Conservation (phyloP, 306 rosid species). For the Heteromeles arbutifolia region DNA sequence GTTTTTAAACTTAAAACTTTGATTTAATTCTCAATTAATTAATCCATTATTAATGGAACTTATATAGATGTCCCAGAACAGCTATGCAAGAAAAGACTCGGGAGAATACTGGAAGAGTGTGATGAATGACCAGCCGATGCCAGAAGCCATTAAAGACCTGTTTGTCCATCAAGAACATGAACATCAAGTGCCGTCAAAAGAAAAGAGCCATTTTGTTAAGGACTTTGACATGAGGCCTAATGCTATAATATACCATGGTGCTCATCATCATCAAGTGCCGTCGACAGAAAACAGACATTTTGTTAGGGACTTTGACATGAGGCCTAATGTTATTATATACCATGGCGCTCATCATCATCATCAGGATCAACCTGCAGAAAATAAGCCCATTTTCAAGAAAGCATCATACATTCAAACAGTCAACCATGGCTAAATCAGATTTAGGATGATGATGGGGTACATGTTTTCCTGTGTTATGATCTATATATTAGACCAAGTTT, state of each 20-base stretch:
- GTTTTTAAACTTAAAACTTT: not conserved
- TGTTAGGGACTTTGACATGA: not conserved
- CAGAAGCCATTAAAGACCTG: conserved; percentile 49
- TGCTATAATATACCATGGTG: not conserved
- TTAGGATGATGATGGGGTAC: not conserved
- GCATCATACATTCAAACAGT: not conserved
- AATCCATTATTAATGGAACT: not conserved
- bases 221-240: not conserved
- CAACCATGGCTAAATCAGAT: conserved; percentile 4
- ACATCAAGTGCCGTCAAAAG: conserved; percentile 1
- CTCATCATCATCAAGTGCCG: not conserved
- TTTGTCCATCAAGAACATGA: conserved; percentile 22
- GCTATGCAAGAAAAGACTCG: conserved; percentile 44
- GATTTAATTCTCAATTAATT: not conserved
- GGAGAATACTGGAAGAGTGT: conserved; percentile 56
- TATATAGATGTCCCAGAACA: conserved; percentile 27
- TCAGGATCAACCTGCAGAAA: not conserved
- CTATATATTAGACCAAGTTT: not conserved
- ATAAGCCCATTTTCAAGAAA: not conserved
- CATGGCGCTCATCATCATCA: not conserved
- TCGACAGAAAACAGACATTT: not conserved
- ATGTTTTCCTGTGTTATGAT: not conserved
- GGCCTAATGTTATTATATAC: not conserved
- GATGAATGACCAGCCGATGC: conserved; percentile 60
- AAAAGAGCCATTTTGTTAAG: not conserved